phyloP scores from a whole-genome alignment of 1,139 yeast species.

The Protomyces arabidopsidicola region DNA sequence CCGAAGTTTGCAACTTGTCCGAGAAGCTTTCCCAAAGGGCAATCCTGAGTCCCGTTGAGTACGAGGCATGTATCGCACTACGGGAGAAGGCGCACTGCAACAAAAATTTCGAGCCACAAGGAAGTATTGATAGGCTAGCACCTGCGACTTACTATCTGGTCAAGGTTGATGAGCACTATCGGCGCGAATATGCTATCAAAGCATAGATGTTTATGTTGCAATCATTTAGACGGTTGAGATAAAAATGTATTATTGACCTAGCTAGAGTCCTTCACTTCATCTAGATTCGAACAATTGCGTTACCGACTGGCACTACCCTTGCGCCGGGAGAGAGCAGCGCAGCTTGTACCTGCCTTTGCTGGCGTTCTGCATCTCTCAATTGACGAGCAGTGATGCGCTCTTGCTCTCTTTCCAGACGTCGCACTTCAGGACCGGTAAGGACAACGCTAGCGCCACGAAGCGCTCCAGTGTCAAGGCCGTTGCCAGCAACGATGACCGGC shows the following conservation, averaged over 20 bases:
- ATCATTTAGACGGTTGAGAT: background rate
- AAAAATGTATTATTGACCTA: background rate
- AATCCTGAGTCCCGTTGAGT: slow-evolving; percentile 68
- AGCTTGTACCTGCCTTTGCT: too few relatives aligned
- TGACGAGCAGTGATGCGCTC: too few relatives aligned
- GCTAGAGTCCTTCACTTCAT: too few relatives aligned
- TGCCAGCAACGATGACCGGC: too few relatives aligned
- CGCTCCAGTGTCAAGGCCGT: too few relatives aligned
- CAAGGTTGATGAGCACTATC: slow-evolving; percentile 80
- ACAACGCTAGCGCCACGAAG: background rate
- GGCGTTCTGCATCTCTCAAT: too few relatives aligned
- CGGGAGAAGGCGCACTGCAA: slow-evolving; percentile 88
- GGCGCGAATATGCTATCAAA: slow-evolving; percentile 38
- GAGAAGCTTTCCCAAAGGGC: slow-evolving; percentile 64
- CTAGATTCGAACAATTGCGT: too few relatives aligned
- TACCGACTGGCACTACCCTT: too few relatives aligned
- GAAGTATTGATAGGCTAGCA: slow-evolving; percentile 65
- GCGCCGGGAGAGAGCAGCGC: too few relatives aligned
- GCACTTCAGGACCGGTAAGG: background rate
- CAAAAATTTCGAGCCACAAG: slow-evolving; percentile 72
- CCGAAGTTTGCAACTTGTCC: slow-evolving; percentile 62
- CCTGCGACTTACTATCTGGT: slow-evolving; percentile 80
- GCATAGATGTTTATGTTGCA: background rate
- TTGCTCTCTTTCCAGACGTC: background rate
- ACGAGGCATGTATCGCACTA: slow-evolving; percentile 71